These are phyloP conservation scores for Avena sativa DNA, from an alignment of 176 grass and related monocot genomes.

Conservation along the genomic window DNA sequence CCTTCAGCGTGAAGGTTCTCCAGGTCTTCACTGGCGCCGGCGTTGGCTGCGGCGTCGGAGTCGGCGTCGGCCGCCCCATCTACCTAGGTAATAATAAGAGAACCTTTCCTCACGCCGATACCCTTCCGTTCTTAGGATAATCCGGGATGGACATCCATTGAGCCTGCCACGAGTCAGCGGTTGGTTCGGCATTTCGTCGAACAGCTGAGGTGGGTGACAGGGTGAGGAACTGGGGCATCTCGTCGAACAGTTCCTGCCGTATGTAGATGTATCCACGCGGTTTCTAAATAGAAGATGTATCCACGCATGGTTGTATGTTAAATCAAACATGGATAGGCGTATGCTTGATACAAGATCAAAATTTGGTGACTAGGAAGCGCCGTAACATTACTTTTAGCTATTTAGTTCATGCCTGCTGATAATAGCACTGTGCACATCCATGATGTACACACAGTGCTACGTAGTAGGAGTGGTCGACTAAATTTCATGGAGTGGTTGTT, in stretches of 20 bases:
- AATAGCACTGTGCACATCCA: neutral
- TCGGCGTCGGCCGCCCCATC: conserved; percentile 79
- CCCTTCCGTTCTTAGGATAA: neutral
- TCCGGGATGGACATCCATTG: neutral
- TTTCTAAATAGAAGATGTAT: neutral
- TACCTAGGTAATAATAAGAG: conserved; percentile 61
- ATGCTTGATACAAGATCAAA: neutral
- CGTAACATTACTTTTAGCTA: neutral
- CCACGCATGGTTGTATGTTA: neutral
- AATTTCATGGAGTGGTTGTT: neutral
- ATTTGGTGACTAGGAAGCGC: neutral
- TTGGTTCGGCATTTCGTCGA: conserved; percentile 26
- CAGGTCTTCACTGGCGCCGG: conserved; percentile 89
- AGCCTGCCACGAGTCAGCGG: neutral
- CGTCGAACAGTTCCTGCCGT: conserved; percentile 20
- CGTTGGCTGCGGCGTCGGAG: conserved; percentile 83
- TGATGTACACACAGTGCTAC: neutral
- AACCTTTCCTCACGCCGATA: neutral
- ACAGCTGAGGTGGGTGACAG: neutral
- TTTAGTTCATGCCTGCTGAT: conserved; percentile 12
- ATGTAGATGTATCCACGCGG: neutral
- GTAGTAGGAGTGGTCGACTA: neutral
- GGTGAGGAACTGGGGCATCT: conserved; percentile 19
- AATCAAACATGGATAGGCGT: neutral
- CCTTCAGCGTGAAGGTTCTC: conserved; percentile 84